Evolutionary conservation across 176 grass and related monocot species (phyloP), one percentile per base, ranked within the genome.

Genomic region (Rhynchospora breviuscula): DNA sequence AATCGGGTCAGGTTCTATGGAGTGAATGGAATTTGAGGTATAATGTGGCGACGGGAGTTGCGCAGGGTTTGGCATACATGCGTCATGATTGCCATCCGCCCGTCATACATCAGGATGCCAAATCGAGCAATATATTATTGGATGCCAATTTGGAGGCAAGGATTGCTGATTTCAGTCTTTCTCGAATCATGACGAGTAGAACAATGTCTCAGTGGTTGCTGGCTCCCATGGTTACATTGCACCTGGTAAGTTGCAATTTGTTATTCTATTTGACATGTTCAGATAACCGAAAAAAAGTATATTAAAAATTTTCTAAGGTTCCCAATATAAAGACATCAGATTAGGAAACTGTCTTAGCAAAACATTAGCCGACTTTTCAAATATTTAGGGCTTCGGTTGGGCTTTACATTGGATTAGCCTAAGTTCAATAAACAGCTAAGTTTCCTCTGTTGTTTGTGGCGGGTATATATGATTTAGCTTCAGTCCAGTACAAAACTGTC

Each of bases 161-260:
- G 60, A 92, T 98, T 58, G 95, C 95, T 43, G 92, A 98, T 79
- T 93, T 98, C 84, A 89, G 95, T 0, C 91, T 98, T 19, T 92
- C 95, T 2, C 92, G 90, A 10, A 90, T 77, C 3, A 79, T 98
- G 17, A 78, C 74, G 0, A 74, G 86, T 56, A 22, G 71, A 84
- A 90, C 40, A 91, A 98, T 0, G 81, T 98, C 70, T 94, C 95
- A 40, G 87, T 93, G 74, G 90, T 95, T 48, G 95, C 89, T 22
- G 95, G 90, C 21, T 98, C 95, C 15, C 91, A 98, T 75, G 92
- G 95, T 15, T 95, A 98, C 85, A 98, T 98, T 63, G 95, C 95
- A 18, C 95, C 95, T 72, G 93, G 93, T 94, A 47, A 23, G 53
- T 40, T 67, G 29, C 35, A 82, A 65, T 67, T 56, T 22, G 52